Evolutionary conservation across 441 rosid genomes (phyloP), one percentile per base, ranked within the genome.

Genomic region (Viola pubescens): DNA sequence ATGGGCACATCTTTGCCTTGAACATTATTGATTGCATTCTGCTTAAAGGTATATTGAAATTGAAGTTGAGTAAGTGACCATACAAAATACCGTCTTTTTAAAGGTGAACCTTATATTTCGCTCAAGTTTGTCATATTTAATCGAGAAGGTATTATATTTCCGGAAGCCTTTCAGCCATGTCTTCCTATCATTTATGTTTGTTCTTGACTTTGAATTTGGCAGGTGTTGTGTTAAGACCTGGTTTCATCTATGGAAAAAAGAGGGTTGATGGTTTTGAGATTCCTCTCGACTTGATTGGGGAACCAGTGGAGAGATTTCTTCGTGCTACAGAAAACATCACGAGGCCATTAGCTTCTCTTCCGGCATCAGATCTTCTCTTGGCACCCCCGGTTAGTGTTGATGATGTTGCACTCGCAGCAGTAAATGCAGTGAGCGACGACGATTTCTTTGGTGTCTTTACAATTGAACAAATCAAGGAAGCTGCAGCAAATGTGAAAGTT

Each of bases 391-490:
- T 91, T 47, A 91, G 74, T 45, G 89, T 87, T 0, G 89, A 88
- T 51, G 96, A 87, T 54, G 70, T 91, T 40, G 98, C 98, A 6
- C 80, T 81, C 7, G 91, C 98, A 3, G 94, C 62, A 13, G 56
- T 85, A 3, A 80, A 81, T 57, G 95, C 89, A 2, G 73, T 91
- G 6, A 78, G 64, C 39, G 91, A 87, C 59, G 91, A 87, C 14
- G 95, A 87, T 48, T 54, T 83, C 77, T 91, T 87, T 9, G 96
- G 98, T 56, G 63, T 85, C 70, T 85, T 87, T 83, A 86, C 95
- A 8, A 89, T 91, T 3, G 94, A 91, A 61, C 97, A 91, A 77
- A 91, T 91, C 75, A 91, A 86, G 76, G 88, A 88, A 78, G 94
- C 87, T 6, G 94, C 96, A 7, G 79, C 86, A 5, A 82, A 81